Evolutionary conservation across 371 early-diverging fungal genomes (phyloP).

Genomic region (Mucor indicus): DNA sequence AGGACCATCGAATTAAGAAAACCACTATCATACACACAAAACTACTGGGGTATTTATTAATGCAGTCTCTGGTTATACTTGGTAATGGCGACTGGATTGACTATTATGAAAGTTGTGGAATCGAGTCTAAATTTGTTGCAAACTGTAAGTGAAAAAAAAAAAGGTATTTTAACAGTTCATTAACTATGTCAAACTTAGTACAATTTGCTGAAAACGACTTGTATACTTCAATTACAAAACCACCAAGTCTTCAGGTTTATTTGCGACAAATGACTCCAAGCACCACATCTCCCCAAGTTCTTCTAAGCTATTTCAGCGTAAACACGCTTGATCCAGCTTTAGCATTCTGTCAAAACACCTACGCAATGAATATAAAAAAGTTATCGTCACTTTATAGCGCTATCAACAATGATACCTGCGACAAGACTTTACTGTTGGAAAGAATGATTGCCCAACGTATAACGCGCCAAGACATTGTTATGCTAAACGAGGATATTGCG

Average conservation of each 20-base stretch:
- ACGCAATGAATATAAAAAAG: conserved; percentile 16
- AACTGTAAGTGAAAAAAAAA: not conserved
- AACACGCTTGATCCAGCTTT: conserved; percentile 12
- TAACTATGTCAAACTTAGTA: conserved; percentile 1
- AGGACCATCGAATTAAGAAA: conserved; percentile 57
- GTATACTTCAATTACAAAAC: not conserved
- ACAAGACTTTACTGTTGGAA: conserved; percentile 21
- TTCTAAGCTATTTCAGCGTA: conserved; percentile 17
- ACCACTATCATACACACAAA: conserved; percentile 21
- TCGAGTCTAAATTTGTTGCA: conserved; percentile 4
- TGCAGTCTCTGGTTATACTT: conserved; percentile 39
- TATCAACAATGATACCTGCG: conserved; percentile 8
- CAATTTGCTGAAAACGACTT: not conserved
- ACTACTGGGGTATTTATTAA: conserved; percentile 42
- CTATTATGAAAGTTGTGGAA: conserved; percentile 37
- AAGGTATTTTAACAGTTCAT: not conserved
- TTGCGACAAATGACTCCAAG: conserved; percentile 10
- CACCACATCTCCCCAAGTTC: conserved; percentile 8
- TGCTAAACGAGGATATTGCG: conserved; percentile 42
- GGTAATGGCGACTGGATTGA: conserved; percentile 43
- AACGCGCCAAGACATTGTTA: conserved; percentile 33
- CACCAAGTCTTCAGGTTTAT: conserved; percentile 16
- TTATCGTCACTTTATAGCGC: conserved; percentile 19
- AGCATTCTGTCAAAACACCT: conserved; percentile 5
- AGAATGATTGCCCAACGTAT: conserved; percentile 31